A percentile compares a stretch with the other conserved stretches of the same genome.
Conservation (phyloP, 257 asterid species). For the Solanum virginianum region DNA sequence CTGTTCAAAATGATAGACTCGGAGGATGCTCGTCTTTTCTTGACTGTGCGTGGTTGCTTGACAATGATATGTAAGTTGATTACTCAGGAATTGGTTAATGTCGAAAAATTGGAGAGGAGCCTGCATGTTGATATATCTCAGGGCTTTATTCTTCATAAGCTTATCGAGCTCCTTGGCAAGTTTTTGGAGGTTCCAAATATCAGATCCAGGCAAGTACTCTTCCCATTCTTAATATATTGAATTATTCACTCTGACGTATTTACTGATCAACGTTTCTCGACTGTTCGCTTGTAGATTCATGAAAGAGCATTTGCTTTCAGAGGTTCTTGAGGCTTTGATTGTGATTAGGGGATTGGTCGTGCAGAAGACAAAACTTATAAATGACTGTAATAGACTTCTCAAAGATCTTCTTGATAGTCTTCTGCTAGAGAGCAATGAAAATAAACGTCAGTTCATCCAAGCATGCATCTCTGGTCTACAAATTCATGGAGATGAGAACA, state of each 20-base stretch:
- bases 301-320: conserved; percentile 76
- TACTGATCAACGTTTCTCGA: neutral
- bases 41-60: conserved; percentile 85
- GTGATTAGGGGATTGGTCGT: conserved; percentile 93
- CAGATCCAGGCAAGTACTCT: conserved; percentile 63
- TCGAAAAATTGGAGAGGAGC: conserved; percentile 95
- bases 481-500: conserved; percentile 71
- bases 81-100: conserved; percentile 62
- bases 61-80: conserved; percentile 72
- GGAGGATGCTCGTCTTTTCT: conserved; percentile 89
- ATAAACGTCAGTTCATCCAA: conserved; percentile 87
- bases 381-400: conserved; percentile 85
- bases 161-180: conserved; percentile 94
- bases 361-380: conserved; percentile 89
- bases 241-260: neutral
- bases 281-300: conserved; percentile 60
- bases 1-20: conserved; percentile 90
- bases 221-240: neutral
- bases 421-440: conserved; percentile 86
- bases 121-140: conserved; percentile 94
- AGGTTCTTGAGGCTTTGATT: conserved; percentile 94
- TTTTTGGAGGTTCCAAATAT: conserved; percentile 92
- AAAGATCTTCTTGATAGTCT: conserved; percentile 94
- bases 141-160: conserved; percentile 97
- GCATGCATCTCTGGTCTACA: conserved; percentile 96